These are phyloP conservation scores for Penicillium sclerotigenum DNA, from an alignment of 2,329 filamentous ascomycete genomes.

Conservation along the genomic window DNA sequence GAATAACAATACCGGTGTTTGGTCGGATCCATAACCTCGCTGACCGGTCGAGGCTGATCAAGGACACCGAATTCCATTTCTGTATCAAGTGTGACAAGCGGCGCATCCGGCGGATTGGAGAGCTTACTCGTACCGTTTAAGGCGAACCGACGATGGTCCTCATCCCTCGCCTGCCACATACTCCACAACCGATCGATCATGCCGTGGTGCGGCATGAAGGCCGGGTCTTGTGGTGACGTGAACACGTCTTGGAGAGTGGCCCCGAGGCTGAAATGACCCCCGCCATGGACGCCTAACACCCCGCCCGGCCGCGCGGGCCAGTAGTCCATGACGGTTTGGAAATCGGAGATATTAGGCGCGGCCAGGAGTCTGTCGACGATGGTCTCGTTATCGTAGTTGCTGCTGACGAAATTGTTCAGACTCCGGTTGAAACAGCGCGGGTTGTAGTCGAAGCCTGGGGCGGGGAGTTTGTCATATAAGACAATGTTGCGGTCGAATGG, in stretches of 20 bases:
- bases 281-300: conserved; percentile 43
- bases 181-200: conserved; percentile 48
- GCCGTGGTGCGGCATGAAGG: conserved; percentile 48
- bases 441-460: conserved; percentile 25
- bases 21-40: conserved; percentile 21
- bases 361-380: conserved; percentile 15
- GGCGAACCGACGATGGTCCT: conserved; percentile 12
- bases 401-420: conserved; percentile 27
- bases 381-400: conserved; percentile 20
- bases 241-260: conserved; percentile 47
- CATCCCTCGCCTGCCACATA: conserved; percentile 43
- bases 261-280: conserved; percentile 46
- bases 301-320: conserved; percentile 24
- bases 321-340: conserved; percentile 38
- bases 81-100: conserved; percentile 12
- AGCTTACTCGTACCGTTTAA: conserved; percentile 20
- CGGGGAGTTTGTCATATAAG: conserved; percentile 13
- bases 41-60: conserved; percentile 9
- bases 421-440: conserved; percentile 30
- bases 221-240: conserved; percentile 45
- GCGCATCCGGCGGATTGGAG: conserved; percentile 15
- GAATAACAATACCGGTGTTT: conserved; percentile 15
- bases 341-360: conserved; percentile 29
- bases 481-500: conserved; percentile 20
- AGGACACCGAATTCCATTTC: conserved; percentile 22